Percentiles rank a stretch among this genome's conserved stretches.
Evolutionary conservation across 2,329 filamentous ascomycete genomes (phyloP).

Genomic region (Diaporthe longicolla): DNA sequence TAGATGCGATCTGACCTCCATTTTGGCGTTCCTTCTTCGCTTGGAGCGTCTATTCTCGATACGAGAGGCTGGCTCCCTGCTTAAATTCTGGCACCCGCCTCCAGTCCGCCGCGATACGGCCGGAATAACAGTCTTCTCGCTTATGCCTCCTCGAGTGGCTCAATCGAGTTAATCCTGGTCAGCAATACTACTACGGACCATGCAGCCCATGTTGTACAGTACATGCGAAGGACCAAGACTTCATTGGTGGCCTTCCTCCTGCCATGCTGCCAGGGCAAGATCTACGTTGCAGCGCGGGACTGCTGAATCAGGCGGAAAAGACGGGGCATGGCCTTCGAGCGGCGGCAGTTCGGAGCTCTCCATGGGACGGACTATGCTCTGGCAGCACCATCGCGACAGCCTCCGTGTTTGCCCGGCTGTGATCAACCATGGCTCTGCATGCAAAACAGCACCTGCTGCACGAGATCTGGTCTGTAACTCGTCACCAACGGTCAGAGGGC

Average conservation of each 20-base stretch:
- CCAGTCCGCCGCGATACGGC: background rate
- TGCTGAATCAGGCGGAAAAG: conserved; percentile 18
- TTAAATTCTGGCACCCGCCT: background rate
- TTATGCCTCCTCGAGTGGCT: conserved; percentile 16
- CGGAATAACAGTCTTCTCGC: background rate
- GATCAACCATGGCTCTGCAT: background rate
- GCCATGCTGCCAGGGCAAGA: conserved; percentile 31
- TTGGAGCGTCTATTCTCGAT: conserved; percentile 19
- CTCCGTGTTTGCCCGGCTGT: conserved; percentile 19
- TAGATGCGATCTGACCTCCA: conserved; percentile 28
- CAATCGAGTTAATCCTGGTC: background rate
- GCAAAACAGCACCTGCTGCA: conserved; percentile 17
- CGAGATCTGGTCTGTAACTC: conserved; percentile 6
- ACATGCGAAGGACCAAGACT: background rate
- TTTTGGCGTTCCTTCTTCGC: conserved; percentile 22
- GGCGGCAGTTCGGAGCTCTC: conserved; percentile 27
- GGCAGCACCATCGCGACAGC: conserved; percentile 5
- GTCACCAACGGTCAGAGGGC: conserved; percentile 18
- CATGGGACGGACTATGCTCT: background rate
- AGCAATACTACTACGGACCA: background rate
- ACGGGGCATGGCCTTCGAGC: background rate
- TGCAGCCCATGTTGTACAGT: conserved; percentile 4
- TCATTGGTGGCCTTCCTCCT: conserved; percentile 10
- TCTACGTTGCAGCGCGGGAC: conserved; percentile 31
- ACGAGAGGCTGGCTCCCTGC: background rate